Evolutionary conservation across 140 eudicot genomes (phyloP), one percentile per base, ranked within the genome.

Genomic region (Flaveria floridana): DNA sequence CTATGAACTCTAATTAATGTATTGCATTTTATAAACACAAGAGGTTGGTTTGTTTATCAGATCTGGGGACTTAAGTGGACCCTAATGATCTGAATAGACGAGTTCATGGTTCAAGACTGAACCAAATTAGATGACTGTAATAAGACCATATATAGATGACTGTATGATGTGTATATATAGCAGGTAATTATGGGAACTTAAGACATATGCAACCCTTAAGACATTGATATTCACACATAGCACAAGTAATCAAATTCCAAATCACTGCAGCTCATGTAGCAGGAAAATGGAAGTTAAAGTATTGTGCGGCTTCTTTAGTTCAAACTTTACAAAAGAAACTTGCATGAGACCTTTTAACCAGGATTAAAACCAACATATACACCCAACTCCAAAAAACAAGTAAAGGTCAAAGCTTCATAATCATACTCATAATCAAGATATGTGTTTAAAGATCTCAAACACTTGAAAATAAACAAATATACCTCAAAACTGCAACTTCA

Each of bases 401-500:
- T 19, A 20, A 20, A 42, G 30, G 42, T 25, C 42, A 26, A 25
- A 59, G 66, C 66, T 11, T 3, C 71, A 73, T 73, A 64, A 46
- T 46, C 46, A 34, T 34, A 34, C 41, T 34, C 41, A 51, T 52
- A 15, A 61, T 53, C 59, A 74, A 18, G 47, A 73, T 18, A 73
- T 18, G 51, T 74, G 19, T 8, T 23, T 44, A 61, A 59, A 55
- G 61, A 73, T 73, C 71, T 25, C 7, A 55, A 74, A 44, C 78
- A 74, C 71, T 15, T 34, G 46, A 59, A 59, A 44, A 73, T 20
- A 12, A 26, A 48, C 20, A 57, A 56, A 39, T 21, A 1, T 19
- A 34, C 12, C 15, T 9, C 42, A 23, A n/a, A 44, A 7, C 39
- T 68, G 63, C 72, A 16, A 76, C 59, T 51, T 67, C 48, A 52